A percentile compares a stretch with the other conserved stretches of the same genome.
These are phyloP conservation scores for Ogataea neopini DNA, from an alignment of 805 yeast species.

Conservation along the genomic window DNA sequence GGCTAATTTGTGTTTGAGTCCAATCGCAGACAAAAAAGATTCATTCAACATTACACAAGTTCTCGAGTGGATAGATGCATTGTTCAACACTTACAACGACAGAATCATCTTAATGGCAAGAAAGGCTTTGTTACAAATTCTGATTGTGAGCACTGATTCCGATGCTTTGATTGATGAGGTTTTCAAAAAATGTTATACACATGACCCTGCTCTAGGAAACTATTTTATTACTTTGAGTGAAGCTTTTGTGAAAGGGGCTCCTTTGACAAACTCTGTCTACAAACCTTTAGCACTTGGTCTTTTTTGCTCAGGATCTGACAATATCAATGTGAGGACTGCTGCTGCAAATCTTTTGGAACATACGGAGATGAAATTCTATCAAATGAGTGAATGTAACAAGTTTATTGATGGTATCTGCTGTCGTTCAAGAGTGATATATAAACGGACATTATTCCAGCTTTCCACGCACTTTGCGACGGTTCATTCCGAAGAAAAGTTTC, in stretches of 20 bases:
- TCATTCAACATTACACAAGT: slow-evolving; percentile 72
- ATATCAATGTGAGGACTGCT: slow-evolving; percentile 61
- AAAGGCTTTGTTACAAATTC: slow-evolving; percentile 66
- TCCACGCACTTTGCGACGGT: slow-evolving; percentile 68
- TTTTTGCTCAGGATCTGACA: slow-evolving; percentile 77
- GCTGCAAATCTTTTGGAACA: slow-evolving; percentile 72
- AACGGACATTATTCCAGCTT: slow-evolving; percentile 78
- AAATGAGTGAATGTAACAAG: slow-evolving; percentile 52
- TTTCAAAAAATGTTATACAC: slow-evolving; percentile 68
- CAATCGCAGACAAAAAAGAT: slow-evolving; percentile 50
- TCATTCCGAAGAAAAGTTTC: slow-evolving; percentile 59
- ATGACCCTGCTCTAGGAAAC: slow-evolving; percentile 55
- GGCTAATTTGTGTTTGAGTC: slow-evolving; percentile 81
- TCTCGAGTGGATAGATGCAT: slow-evolving; percentile 77
- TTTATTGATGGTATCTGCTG: slow-evolving; percentile 74
- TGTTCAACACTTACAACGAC: slow-evolving; percentile 61
- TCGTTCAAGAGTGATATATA: slow-evolving; percentile 78
- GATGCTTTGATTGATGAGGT: slow-evolving; percentile 57
- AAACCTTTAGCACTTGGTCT: slow-evolving; percentile 74
- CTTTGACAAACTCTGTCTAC: slow-evolving; percentile 53
- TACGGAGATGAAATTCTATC: slow-evolving; percentile 61
- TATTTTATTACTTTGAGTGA: slow-evolving; percentile 75
- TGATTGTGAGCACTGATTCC: slow-evolving; percentile 58
- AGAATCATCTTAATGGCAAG: slow-evolving; percentile 63
- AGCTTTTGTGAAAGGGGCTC: slow-evolving; percentile 52